Base-by-base conservation (phyloP, 1,139 yeast species). In the Pneumocystis wakefieldiae region DNA sequence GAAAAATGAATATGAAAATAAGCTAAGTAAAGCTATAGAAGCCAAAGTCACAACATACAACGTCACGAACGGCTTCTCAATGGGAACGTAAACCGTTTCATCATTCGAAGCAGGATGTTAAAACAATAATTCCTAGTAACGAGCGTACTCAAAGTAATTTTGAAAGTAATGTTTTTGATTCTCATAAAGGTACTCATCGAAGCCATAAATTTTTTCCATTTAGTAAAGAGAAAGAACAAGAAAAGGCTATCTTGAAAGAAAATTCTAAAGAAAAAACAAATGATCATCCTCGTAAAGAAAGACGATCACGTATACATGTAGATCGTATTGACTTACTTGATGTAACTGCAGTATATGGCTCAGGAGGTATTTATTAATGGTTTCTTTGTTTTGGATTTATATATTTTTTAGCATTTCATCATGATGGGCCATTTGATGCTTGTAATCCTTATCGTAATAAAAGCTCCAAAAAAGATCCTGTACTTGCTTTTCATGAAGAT, bases 361-460 rank as follows among this genome's bases (percentile, higher is more conserved):
- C 88, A 59, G 87, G 67, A 10, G 60, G 87, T 36, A 37, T 39
- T 17, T 57, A 10, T 28, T 14, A 57, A 10, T 37, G 12, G n/a
- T 57, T 32, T 4, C 35, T 32, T 29, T 29, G 24, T 37, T 57
- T 28, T 29, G 29, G 15, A 15, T 39, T 88, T 92, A 0, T 57
- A 24, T 6, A 32, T 7, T 37, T 57, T 48, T 48, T 48, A 48
- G 55, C 32, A 57, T 92, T 92, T 80, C 98, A 92, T 74, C 98
- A 92, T 74, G 98, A 92, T 75, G 98, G 98, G 15, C 98, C 98
- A 19, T 92, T 92, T 74, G 98, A 92, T 74, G 98, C 98, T 1
- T 91, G 97, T 75, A 87, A 95, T 5, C 97, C 98, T 6, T 96
- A 88, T 74, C 84, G 97, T 73, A 92, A 92, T 76, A 87, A 87